Percentiles rank a stretch among this genome's conserved stretches.
These are phyloP conservation scores for Scortechinia acanthostroma DNA, from an alignment of 2,329 filamentous ascomycete species.

Conservation along the genomic window DNA sequence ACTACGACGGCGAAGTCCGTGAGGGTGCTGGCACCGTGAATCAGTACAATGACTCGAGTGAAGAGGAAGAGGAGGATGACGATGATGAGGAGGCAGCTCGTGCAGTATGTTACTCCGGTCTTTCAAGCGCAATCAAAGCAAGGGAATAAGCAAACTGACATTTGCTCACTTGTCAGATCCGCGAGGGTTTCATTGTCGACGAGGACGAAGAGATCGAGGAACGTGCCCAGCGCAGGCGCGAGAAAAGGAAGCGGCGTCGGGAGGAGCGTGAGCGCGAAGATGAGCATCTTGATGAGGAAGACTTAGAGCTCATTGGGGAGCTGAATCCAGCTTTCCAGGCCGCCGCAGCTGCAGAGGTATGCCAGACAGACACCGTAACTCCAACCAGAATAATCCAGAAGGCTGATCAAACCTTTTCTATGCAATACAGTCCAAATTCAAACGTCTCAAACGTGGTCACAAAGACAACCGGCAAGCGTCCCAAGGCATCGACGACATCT, in stretches of 20 bases:
- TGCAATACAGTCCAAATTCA: slow-evolving; percentile 73
- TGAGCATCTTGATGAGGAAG: slow-evolving; percentile 88
- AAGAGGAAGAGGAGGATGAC: slow-evolving; percentile 62
- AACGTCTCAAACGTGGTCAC: slow-evolving; percentile 88
- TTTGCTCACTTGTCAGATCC: slow-evolving; percentile 49
- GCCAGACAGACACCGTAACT: too few relatives aligned
- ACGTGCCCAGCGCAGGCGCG: slow-evolving; percentile 51
- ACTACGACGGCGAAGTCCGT: slow-evolving; percentile 67
- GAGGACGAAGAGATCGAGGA: slow-evolving; percentile 65
- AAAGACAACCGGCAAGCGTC: slow-evolving; percentile 54
- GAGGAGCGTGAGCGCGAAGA: slow-evolving; percentile 71
- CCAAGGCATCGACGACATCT: slow-evolving; percentile 82
- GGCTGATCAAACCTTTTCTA: slow-evolving; percentile 2
- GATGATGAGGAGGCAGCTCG: slow-evolving; percentile 73
- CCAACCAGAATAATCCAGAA: too few relatives aligned
- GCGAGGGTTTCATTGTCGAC: slow-evolving; percentile 92
- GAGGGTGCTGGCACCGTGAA: slow-evolving; percentile 43
- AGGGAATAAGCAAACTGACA: too few relatives aligned
- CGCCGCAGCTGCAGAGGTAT: slow-evolving; percentile 36
- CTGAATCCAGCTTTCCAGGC: slow-evolving; percentile 65
- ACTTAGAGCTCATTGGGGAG: slow-evolving; percentile 88
- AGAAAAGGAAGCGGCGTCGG: slow-evolving; percentile 62
- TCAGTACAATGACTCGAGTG: slow-evolving; percentile 87
- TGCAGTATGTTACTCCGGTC: slow-evolving; percentile 41
- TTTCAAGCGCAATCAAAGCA: background rate